Evolutionary conservation across 2,329 filamentous ascomycete species (phyloP).

Genomic region (Botrytis byssoidea): DNA sequence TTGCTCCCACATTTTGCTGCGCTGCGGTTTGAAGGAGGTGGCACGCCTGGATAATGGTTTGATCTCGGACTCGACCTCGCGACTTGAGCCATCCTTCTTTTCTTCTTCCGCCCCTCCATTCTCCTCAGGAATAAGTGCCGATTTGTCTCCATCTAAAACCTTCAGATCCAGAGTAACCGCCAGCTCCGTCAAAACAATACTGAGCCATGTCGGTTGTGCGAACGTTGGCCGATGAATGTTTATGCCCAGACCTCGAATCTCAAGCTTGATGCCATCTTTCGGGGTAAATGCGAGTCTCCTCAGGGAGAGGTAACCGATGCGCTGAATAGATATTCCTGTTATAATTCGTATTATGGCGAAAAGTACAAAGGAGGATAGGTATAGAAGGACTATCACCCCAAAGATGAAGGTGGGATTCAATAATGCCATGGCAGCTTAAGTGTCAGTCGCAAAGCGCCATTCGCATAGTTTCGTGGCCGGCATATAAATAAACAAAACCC

Average conservation of each 20-base stretch:
- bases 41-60: constrained; percentile 30
- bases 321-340: constrained; percentile 93
- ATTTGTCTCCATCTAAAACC: constrained; percentile 53
- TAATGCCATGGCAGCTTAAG: constrained; percentile 54
- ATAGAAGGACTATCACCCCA: constrained; percentile 79
- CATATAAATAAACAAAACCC: constrained; percentile 1
- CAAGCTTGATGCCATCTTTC: constrained; percentile 82
- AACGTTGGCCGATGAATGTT: constrained; percentile 92
- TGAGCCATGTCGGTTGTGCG: constrained; percentile 94
- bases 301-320: constrained; percentile 88
- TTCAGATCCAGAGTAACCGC: constrained; percentile 78
- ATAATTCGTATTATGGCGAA: constrained; percentile 91
- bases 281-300: constrained; percentile 88
- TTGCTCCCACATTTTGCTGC: constrained; percentile 76
- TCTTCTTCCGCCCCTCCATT: constrained; percentile 34
- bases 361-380: constrained; percentile 87
- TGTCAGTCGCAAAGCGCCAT: constrained; percentile 19
- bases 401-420: constrained; percentile 79
- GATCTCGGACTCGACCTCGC: constrained; percentile 27
- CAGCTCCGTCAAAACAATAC: constrained; percentile 81
- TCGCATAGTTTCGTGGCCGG: constrained; percentile 8
- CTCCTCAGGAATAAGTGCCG: constrained; percentile 28
- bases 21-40: constrained; percentile 40
- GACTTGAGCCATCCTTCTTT: constrained; percentile 26
- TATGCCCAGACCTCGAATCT: constrained; percentile 84